Evolutionary conservation across 2,329 filamentous ascomycete genomes (phyloP).

Genomic region (Colletotrichum chrysophilum): DNA sequence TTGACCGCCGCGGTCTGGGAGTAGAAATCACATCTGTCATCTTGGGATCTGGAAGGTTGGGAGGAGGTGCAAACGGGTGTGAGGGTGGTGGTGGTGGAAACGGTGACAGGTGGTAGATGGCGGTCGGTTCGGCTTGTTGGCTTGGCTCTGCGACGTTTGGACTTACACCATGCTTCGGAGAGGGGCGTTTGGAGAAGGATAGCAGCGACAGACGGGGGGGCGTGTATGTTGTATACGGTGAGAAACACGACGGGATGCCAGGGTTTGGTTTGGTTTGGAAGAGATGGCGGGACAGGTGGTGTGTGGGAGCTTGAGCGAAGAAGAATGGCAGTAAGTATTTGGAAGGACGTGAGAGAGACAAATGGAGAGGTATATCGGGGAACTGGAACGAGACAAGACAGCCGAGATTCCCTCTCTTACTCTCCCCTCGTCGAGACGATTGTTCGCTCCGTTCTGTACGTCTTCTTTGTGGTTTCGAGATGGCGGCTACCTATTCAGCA

Average conservation of each 20-base stretch:
- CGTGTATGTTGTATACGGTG: slow-evolving; percentile 8
- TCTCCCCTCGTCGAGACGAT: slow-evolving; percentile 1
- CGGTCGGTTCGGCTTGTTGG: not conserved
- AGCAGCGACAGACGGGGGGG: not conserved
- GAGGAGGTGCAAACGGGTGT: slow-evolving; percentile 19
- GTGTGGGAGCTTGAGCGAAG: slow-evolving; percentile 3
- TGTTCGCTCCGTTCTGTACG: slow-evolving; percentile 7
- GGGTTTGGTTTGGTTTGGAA: not conserved
- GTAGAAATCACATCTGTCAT: slow-evolving; percentile 23
- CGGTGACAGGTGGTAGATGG: not conserved
- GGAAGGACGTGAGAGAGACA: slow-evolving; percentile 1
- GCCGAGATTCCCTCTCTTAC: not conserved
- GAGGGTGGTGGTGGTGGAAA: not conserved
- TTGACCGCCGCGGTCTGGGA: slow-evolving; percentile 19
- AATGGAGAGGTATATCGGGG: slow-evolving; percentile 2
- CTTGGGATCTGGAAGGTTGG: not conserved
- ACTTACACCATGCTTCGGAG: slow-evolving; percentile 19
- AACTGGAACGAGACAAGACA: slow-evolving; percentile 4
- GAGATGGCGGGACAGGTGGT: not conserved
- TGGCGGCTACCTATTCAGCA: slow-evolving; percentile 7
- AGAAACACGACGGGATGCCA: slow-evolving; percentile 14
- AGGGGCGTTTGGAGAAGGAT: slow-evolving; percentile 14
- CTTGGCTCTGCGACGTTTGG: slow-evolving; percentile 18
- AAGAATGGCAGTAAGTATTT: not conserved
- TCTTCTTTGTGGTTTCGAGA: slow-evolving; percentile 10